Base-by-base conservation (phyloP, 495 filamentous ascomycete species). In the Apodospora peruviana region DNA sequence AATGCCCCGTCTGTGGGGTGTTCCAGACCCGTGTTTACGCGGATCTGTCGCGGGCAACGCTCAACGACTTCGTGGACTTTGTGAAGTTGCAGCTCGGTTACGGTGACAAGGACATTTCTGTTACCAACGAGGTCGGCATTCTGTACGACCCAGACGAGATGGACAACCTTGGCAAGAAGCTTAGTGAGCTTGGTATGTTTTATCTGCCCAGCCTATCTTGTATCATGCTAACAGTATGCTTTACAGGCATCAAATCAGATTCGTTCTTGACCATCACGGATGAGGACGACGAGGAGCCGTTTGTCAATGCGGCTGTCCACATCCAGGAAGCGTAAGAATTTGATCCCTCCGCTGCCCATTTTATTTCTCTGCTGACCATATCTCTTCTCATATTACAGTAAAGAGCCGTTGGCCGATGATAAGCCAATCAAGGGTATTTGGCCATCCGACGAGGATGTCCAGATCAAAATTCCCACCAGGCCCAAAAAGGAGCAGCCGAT, bases 121-220 rank as follows among this genome's bases (percentile, higher is more conserved):
- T 98, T 48, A 82, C 77, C 50, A 90, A 79, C 40, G 83, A 85
- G 2, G 64, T 73, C n/a, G 83, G 82, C 40, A 69, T 86, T 7
- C 73, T 97, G 4, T 99, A 94, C 59, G 93, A 96, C 58, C 80
- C 81, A 0, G 93, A 97, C 47, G 74, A 91, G 52, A 88, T 89
- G 5, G 90, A 95, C 51, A 93, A 96, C 52, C 69, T 97, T 1
- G 60, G 67, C 1, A 93, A 89, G 70, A 86, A 82, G 38, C 76
- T 98, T 22, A 73, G 65, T 17, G 86, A 95, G n/a, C 73, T 95
- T 2, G 90, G 88, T 59, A 72, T 82, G 63, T 56, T 22, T 29
- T 18, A 32, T 14, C 16, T 45, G 4, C 27, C 34, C 2, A 4
- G 29, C 37, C 27, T 21, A 35, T 43, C 37, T 51, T 36, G 21